Conservation (phyloP, 2,329 filamentous ascomycete species). For the Penicillium sp. region DNA sequence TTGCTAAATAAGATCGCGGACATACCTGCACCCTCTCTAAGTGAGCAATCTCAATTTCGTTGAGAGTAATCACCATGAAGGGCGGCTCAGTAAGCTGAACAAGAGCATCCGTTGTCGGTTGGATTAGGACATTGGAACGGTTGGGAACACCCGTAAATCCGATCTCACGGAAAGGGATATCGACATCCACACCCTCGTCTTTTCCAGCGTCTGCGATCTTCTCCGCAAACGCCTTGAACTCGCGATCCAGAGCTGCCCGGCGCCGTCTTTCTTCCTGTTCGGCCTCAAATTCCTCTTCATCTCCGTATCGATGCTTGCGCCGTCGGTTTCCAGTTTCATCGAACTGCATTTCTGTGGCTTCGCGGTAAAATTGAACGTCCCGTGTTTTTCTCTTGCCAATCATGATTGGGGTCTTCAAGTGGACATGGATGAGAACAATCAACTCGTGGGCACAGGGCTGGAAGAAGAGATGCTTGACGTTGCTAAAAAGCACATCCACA, state of each 20-base stretch:
- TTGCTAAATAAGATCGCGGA: too few species aligned
- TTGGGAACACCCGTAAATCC: slow-evolving; percentile 96
- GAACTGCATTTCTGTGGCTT: slow-evolving; percentile 97
- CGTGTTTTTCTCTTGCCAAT: slow-evolving; percentile 99
- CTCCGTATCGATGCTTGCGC: slow-evolving; percentile 94
- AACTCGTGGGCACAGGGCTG: slow-evolving; percentile 94
- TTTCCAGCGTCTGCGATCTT: slow-evolving; percentile 96
- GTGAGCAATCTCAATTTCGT: slow-evolving; percentile 94
- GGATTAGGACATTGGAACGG: slow-evolving; percentile 90
- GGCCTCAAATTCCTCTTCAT: slow-evolving; percentile 97
- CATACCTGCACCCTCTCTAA: slow-evolving; percentile 77
- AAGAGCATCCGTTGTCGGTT: slow-evolving; percentile 93
- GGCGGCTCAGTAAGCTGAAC: slow-evolving; percentile 96
- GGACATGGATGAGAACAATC: slow-evolving; percentile 96
- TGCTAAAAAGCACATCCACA: slow-evolving; percentile 94
- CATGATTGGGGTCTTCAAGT: slow-evolving; percentile 96
- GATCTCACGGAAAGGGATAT: slow-evolving; percentile 94
- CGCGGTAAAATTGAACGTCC: slow-evolving; percentile 96
- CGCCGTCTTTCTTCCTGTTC: slow-evolving; percentile 95
- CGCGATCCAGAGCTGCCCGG: slow-evolving; percentile 84
- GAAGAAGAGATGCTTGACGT: slow-evolving; percentile 98
- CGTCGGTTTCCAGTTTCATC: slow-evolving; percentile 98
- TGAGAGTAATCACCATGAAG: slow-evolving; percentile 91
- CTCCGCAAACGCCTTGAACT: slow-evolving; percentile 94
- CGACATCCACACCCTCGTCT: slow-evolving; percentile 85